A percentile compares a stretch with the other conserved stretches of the same genome.
Evolutionary conservation across 768 basidiomycete species (phyloP).

Genomic region (Ramaria sp.): DNA sequence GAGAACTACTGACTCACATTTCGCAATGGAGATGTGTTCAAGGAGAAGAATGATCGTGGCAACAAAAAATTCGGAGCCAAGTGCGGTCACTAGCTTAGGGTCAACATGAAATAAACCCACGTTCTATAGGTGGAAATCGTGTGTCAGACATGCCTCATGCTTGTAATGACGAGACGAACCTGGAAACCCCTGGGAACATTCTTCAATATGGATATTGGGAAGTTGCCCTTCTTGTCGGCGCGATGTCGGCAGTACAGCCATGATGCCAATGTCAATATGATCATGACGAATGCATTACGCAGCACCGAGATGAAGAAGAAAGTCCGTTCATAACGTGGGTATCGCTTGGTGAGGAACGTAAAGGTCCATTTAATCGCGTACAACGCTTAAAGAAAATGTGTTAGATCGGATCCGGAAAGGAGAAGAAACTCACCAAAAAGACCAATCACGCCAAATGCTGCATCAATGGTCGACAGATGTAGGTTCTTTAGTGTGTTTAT

Average conservation of each 20-base stretch:
- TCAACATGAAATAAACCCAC: conserved; percentile 39
- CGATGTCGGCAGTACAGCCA: conserved; percentile 74
- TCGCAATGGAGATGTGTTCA: conserved; percentile 97
- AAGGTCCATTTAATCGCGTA: conserved; percentile 58
- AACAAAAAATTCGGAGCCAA: conserved; percentile 69
- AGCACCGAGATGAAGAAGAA: conserved; percentile 74
- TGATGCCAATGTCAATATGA: conserved; percentile 77
- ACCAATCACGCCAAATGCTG: conserved; percentile 80
- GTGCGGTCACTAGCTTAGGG: conserved; percentile 42
- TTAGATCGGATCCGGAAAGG: background rate
- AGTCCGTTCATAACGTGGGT: conserved; percentile 51
- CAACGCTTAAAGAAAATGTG: conserved; percentile 26
- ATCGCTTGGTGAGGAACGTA: conserved; percentile 38
- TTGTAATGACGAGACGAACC: conserved; percentile 25
- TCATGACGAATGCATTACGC: conserved; percentile 79
- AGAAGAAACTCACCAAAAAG: conserved; percentile 30
- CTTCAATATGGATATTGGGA: conserved; percentile 75
- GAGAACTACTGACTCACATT: conserved; percentile 42
- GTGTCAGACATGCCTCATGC: background rate
- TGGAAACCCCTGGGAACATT: conserved; percentile 80
- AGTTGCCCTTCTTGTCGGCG: conserved; percentile 44
- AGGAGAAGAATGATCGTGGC: conserved; percentile 83
- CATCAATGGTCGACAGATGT: conserved; percentile 60
- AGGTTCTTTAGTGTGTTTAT: conserved; percentile 89
- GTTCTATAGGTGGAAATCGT: conserved; percentile 22